A percentile compares a stretch with the other conserved stretches of the same genome.
Evolutionary conservation across 2,329 filamentous ascomycete genomes (phyloP).

Genomic region (Tolypocladium cylindrosporum): DNA sequence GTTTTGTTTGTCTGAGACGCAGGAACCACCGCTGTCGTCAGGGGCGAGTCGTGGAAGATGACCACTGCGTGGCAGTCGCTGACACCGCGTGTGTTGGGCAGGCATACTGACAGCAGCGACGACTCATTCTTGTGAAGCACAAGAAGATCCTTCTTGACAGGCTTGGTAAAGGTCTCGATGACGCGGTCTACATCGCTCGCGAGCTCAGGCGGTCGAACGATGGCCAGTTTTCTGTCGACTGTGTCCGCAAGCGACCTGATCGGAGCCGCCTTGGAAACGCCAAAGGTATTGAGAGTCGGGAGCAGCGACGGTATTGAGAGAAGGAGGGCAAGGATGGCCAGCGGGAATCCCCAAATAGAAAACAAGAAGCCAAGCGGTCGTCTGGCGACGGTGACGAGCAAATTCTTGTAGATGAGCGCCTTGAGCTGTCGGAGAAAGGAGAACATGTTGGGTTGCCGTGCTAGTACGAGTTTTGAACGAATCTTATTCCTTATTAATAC

Average conservation of each 20-base stretch:
- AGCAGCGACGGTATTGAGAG: conserved; percentile 16
- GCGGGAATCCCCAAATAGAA: conserved; percentile 14
- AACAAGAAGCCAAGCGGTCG: conserved; percentile 13
- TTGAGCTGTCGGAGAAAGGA: neutral
- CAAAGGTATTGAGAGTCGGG: conserved; percentile 4
- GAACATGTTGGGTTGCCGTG: neutral
- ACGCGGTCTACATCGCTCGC: conserved; percentile 14
- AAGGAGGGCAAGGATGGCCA: conserved; percentile 18
- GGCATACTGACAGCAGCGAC: conserved; percentile 10
- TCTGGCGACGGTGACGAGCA: conserved; percentile 11
- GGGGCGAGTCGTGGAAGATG: conserved; percentile 18
- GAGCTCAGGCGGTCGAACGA: conserved; percentile 12
- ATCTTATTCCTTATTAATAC: too few relatives aligned
- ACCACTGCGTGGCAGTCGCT: conserved; percentile 18
- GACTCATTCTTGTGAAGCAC: conserved; percentile 8
- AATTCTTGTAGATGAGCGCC: conserved; percentile 10
- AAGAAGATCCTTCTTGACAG: conserved; percentile 8
- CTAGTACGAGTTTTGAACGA: too few relatives aligned
- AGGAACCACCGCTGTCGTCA: conserved; percentile 6
- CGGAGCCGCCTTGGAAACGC: conserved; percentile 8
- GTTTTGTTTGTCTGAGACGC: too few relatives aligned
- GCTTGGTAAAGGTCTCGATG: conserved; percentile 12
- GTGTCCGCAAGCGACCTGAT: conserved; percentile 11
- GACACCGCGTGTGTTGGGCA: conserved; percentile 15
- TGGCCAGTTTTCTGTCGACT: conserved; percentile 13